phyloP scores from a whole-genome alignment of 192 early-diverging fungal species.

The Coemansia sp. region DNA sequence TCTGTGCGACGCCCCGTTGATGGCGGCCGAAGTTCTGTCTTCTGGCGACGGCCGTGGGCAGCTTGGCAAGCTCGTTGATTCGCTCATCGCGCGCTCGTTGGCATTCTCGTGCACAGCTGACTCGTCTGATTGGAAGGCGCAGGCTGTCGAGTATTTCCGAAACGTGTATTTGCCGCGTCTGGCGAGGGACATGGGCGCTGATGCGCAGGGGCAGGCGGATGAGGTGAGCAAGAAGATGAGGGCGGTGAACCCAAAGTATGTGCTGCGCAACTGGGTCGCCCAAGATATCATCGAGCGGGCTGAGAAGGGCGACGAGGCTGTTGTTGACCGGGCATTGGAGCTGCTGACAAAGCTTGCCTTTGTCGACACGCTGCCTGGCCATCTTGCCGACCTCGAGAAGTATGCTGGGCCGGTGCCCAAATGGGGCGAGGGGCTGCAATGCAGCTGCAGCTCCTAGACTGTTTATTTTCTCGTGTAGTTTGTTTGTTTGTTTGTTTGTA shows the following conservation, averaged over 20 bases:
- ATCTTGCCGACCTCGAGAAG: constrained; percentile 33
- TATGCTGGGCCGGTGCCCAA: constrained; percentile 56
- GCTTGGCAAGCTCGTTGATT: constrained; percentile 23
- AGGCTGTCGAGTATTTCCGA: constrained; percentile 29
- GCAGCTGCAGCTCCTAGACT: constrained; percentile 69
- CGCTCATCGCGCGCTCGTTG: constrained; percentile 17
- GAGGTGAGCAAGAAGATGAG: constrained; percentile 58
- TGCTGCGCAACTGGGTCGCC: constrained; percentile 77
- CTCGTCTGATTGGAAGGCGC: constrained; percentile 6
- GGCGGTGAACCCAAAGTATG: constrained; percentile 68
- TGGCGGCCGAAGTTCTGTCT: no score
- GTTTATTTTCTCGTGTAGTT: neutral
- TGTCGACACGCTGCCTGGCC: constrained; percentile 33
- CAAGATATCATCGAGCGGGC: constrained; percentile 60
- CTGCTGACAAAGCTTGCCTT: constrained; percentile 56
- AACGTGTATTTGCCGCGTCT: constrained; percentile 60
- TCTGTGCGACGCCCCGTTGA: constrained; percentile 56
- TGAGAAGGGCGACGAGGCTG: constrained; percentile 44
- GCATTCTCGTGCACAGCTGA: constrained; percentile 11
- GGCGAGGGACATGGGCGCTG: constrained; percentile 24
- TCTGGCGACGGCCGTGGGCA: constrained; percentile 7
- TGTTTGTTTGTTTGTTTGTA: neutral
- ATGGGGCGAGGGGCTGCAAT: constrained; percentile 65
- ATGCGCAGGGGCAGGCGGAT: constrained; percentile 5
- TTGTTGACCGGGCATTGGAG: constrained; percentile 41